These are phyloP conservation scores for Meira nashicola DNA, from an alignment of 1,284 basidiomycete genomes.

Conservation along the genomic window DNA sequence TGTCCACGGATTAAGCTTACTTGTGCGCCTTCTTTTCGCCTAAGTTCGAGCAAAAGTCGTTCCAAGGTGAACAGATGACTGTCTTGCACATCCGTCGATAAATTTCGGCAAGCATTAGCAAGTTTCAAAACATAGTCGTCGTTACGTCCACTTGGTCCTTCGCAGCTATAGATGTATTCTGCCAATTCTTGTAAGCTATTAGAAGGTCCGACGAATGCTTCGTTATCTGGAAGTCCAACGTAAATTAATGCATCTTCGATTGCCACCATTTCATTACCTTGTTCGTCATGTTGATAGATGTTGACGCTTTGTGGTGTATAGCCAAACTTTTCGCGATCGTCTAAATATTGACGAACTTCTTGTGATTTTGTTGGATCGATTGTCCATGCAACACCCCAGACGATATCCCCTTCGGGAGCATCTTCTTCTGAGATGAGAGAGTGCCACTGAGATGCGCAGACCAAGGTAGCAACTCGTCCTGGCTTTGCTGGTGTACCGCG, in stretches of 20 bases:
- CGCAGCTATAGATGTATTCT: slow-evolving; percentile 65
- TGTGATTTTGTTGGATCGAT: slow-evolving; percentile 69
- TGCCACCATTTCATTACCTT: slow-evolving; percentile 57
- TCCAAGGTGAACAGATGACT: slow-evolving; percentile 73
- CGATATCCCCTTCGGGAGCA: slow-evolving; percentile 56
- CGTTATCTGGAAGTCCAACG: slow-evolving; percentile 70
- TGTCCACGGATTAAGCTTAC: not conserved
- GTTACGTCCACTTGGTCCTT: slow-evolving; percentile 76
- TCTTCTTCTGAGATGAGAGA: slow-evolving; percentile 13
- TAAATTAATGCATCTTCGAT: slow-evolving; percentile 63
- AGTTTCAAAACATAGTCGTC: slow-evolving; percentile 76
- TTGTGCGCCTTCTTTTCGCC: slow-evolving; percentile 15
- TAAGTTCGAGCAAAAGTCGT: slow-evolving; percentile 50
- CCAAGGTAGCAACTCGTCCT: slow-evolving; percentile 78
- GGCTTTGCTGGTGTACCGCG: slow-evolving; percentile 46
- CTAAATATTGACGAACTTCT: slow-evolving; percentile 75
- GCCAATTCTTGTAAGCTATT: slow-evolving; percentile 65
- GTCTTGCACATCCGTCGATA: slow-evolving; percentile 71
- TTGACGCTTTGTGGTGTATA: slow-evolving; percentile 30
- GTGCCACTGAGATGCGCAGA: slow-evolving; percentile 80
- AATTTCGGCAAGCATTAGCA: slow-evolving; percentile 63
- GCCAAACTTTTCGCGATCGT: slow-evolving; percentile 73
- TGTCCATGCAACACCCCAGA: slow-evolving; percentile 81
- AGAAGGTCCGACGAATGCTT: slow-evolving; percentile 77
- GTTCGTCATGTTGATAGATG: slow-evolving; percentile 17